Percentiles rank a stretch among this genome's conserved stretches.
Evolutionary conservation across 2,329 filamentous ascomycete genomes (phyloP).

Genomic region (Ophiosphaerella herpotricha): DNA sequence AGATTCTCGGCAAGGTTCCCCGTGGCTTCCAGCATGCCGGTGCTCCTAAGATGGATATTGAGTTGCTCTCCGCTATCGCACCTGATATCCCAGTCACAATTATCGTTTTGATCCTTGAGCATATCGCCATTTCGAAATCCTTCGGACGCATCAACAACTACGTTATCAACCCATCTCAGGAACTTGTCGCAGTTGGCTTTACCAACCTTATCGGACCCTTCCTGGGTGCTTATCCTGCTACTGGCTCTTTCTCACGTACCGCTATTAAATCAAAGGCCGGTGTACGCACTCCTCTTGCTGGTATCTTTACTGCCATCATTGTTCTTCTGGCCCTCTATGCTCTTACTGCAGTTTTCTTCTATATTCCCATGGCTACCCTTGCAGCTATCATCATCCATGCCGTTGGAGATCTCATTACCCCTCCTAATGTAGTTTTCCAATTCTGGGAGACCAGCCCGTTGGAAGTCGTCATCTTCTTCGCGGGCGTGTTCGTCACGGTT

Average conservation of each 20-base stretch:
- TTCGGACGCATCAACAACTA: conserved; percentile 97
- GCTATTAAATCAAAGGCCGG: conserved; percentile 98
- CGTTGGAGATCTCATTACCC: conserved; percentile 88
- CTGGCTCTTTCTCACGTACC: conserved; percentile 93
- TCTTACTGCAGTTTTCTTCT: conserved; percentile 86
- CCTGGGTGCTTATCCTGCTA: conserved; percentile 86
- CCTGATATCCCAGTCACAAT: conserved; percentile 80
- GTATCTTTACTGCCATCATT: conserved; percentile 82
- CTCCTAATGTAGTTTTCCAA: conserved; percentile 88
- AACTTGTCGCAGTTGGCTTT: conserved; percentile 90
- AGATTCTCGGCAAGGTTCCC: conserved; percentile 54
- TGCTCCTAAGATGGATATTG: conserved; percentile 68
- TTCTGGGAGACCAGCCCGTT: conserved; percentile 94
- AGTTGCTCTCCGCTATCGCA: conserved; percentile 70
- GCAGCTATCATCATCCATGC: conserved; percentile 94
- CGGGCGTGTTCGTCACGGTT: conserved; percentile 86
- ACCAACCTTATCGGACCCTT: conserved; percentile 90
- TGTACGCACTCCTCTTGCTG: conserved; percentile 87
- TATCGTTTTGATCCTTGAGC: conserved; percentile 94
- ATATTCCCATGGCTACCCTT: conserved; percentile 81
- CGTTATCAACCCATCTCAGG: conserved; percentile 91
- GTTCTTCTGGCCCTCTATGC: conserved; percentile 91
- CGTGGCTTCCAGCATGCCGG: conserved; percentile 78
- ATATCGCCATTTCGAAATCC: conserved; percentile 96
- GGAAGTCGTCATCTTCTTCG: conserved; percentile 90